These are phyloP conservation scores for Leccinellum luteum DNA, from an alignment of 768 basidiomycete genomes.

Conservation along the genomic window DNA sequence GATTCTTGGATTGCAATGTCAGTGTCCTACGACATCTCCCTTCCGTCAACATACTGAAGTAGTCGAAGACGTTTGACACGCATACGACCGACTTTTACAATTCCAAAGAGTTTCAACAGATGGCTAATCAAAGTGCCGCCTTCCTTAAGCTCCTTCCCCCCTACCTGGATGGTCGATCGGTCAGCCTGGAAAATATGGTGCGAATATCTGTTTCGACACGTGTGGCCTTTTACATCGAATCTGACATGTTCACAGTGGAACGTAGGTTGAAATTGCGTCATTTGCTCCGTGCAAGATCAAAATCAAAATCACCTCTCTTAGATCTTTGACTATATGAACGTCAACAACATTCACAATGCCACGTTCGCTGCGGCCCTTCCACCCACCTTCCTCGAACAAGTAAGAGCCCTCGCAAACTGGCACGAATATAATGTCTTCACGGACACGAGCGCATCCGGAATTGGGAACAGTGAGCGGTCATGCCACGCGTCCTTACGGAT, in stretches of 20 bases:
- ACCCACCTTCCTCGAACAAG: slow-evolving; percentile 48
- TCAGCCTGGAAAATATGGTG: slow-evolving; percentile 59
- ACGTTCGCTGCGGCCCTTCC: slow-evolving; percentile 50
- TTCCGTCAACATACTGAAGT: background rate
- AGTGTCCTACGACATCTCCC: slow-evolving; percentile 6
- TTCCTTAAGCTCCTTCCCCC: slow-evolving; percentile 51
- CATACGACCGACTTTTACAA: slow-evolving; percentile 53
- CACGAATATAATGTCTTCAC: slow-evolving; percentile 73
- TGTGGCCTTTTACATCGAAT: background rate
- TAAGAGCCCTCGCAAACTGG: slow-evolving; percentile 63
- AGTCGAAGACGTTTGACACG: slow-evolving; percentile 43
- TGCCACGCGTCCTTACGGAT: background rate
- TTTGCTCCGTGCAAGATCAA: background rate
- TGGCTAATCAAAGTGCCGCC: slow-evolving; percentile 39
- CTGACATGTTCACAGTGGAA: slow-evolving; percentile 40
- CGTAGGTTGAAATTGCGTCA: slow-evolving; percentile 27
- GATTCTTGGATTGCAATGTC: slow-evolving; percentile 60
- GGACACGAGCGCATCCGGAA: slow-evolving; percentile 46
- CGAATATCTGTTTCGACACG: slow-evolving; percentile 1
- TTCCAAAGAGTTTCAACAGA: slow-evolving; percentile 49
- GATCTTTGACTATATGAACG: slow-evolving; percentile 76
- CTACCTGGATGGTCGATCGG: slow-evolving; percentile 53
- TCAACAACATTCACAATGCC: slow-evolving; percentile 63
- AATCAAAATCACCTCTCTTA: slow-evolving; percentile 20
- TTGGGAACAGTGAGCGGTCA: slow-evolving; percentile 56